Evolutionary conservation across 2,329 filamentous ascomycete genomes (phyloP), one percentile per base, ranked within the genome.

Genomic region (Aspergillus ochraceus): DNA sequence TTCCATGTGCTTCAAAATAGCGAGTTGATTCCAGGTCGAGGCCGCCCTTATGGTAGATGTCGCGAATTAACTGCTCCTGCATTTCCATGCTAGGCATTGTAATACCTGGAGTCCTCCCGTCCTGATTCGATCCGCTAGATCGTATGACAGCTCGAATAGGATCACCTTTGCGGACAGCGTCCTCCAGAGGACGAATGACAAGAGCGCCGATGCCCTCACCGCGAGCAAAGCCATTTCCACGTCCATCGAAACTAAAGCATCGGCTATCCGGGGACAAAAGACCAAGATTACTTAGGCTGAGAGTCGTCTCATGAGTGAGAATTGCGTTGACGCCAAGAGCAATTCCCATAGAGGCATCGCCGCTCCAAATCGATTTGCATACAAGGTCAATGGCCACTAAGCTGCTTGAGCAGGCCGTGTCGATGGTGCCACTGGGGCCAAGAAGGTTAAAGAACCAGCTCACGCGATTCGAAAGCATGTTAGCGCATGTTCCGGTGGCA

Each of bases 121-220:
- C 71, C 50, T 71, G 68, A 46, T 74, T 75, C 6, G 68, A 59
- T 5, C 57, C 64, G 0, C 70, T 66, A 19, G 61, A 66, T 3
- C 72, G 65, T 19, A 76, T 70, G 17, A 74, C 63, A 29, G 71
- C 71, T 11, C 77, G 68, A 36, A 82, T 75, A 1, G 70, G 61
- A 52, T 82, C 78, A 1, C 75, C 75, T 59, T 81, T 75, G 0
- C 55, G 63, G 2, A 86, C 54, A 0, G 84, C 84, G 2, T 76
- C 67, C 2, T 66, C 68, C 0, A 86, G 66, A 2, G 68, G 73
- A 66, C 86, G 86, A 0, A 87, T 60, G 0, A 86, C 68, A 0
- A 86, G 55, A 0, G 74, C 71, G 0, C 76, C 77, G 10, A 83
- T 66, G 1, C 83, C 83, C 54, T 86, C 84, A 3, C 79, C 82